phyloP scores from a whole-genome alignment of 2,329 filamentous ascomycete species.

The Sphaerostilbella broomeana region DNA sequence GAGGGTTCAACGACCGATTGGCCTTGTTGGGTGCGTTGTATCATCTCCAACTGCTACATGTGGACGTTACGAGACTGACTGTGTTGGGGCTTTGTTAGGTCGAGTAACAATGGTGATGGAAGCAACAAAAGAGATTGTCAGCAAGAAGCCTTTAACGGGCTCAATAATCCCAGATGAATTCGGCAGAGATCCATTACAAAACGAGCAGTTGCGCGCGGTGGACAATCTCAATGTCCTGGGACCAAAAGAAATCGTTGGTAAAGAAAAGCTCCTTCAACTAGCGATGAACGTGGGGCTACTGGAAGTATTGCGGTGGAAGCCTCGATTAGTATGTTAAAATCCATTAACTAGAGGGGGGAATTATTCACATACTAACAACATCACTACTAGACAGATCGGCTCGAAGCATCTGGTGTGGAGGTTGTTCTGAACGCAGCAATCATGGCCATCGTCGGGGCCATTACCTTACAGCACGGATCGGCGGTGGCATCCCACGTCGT shows the following conservation, averaged over 20 bases:
- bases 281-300: conserved; percentile 65
- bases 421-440: conserved; percentile 70
- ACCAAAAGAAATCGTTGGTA: conserved; percentile 56
- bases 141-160: conserved; percentile 24
- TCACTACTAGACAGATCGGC: conserved; percentile 50
- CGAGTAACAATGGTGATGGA: conserved; percentile 34
- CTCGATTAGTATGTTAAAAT: conserved; percentile 61
- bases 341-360: too few relatives aligned
- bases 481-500: conserved; percentile 68
- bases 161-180: conserved; percentile 37
- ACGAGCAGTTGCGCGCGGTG: conserved; percentile 65
- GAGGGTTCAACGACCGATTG: conserved; percentile 90
- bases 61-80: background rate
- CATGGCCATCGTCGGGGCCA: conserved; percentile 79
- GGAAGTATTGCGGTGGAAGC: conserved; percentile 81
- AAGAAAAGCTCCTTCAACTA: conserved; percentile 59
- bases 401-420: conserved; percentile 65
- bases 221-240: conserved; percentile 60
- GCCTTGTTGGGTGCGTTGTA: conserved; percentile 72
- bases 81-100: conserved; percentile 19
- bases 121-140: conserved; percentile 32
- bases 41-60: background rate
- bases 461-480: conserved; percentile 82
- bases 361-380: conserved; percentile 7
- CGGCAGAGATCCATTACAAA: conserved; percentile 59